A percentile compares a stretch with the other conserved stretches of the same genome.
Conservation (phyloP, 139 green algal genomes). For the Ettlia oleoabundans region DNA sequence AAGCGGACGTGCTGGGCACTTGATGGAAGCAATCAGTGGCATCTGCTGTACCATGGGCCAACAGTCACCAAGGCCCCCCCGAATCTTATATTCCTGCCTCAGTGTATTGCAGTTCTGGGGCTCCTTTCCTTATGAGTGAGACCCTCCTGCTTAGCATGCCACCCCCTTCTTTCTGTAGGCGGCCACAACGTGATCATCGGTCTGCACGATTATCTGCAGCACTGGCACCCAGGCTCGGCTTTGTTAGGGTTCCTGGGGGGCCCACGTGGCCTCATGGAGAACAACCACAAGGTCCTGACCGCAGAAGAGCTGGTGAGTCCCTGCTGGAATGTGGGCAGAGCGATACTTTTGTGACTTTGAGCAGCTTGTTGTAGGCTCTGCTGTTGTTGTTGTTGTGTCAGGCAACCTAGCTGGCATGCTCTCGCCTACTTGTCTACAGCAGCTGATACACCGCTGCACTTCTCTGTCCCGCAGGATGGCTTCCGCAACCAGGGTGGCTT, state of each 20-base stretch:
- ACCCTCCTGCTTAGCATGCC: not conserved
- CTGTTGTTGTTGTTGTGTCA: too few species aligned
- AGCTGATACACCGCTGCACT: too few species aligned
- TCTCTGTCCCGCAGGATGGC: constrained; percentile 57
- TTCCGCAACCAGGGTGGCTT: constrained; percentile 76
- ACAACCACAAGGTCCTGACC: constrained; percentile 35
- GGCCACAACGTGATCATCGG: constrained; percentile 78
- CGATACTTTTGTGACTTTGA: not conserved
- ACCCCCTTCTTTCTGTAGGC: constrained; percentile 21
- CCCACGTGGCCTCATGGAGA: constrained; percentile 39
- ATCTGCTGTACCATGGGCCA: too few species aligned
- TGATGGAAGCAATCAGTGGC: too few species aligned
- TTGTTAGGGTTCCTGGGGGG: constrained; percentile 58
- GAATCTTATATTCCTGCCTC: too few species aligned
- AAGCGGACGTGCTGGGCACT: too few species aligned
- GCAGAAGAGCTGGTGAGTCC: constrained; percentile 28
- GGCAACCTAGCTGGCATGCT: too few species aligned
- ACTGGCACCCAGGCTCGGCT: constrained; percentile 35
- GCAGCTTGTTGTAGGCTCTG: not conserved
- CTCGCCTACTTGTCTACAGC: too few species aligned
- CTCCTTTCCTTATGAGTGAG: not conserved
- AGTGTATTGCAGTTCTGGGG: too few species aligned
- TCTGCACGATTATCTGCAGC: constrained; percentile 60
- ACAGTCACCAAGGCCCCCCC: too few species aligned
- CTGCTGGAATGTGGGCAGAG: not conserved